phyloP scores from a whole-genome alignment of 352 stramenopile genomes.

The Phytophthora cryptogea region DNA sequence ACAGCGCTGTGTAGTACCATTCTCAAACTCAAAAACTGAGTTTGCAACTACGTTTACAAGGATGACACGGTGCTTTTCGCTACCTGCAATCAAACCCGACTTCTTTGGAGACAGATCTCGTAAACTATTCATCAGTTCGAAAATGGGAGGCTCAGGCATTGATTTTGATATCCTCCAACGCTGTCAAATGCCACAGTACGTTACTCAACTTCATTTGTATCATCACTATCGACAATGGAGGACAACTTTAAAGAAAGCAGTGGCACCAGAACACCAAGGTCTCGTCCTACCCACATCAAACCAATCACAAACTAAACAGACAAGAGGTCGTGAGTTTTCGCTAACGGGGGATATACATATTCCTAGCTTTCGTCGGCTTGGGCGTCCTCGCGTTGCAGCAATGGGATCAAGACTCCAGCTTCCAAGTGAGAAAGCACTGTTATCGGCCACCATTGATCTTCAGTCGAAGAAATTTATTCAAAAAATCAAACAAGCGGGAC shows the following conservation, averaged over 20 bases:
- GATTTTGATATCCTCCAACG: constrained; percentile 56
- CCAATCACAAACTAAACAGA: not conserved
- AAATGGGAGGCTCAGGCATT: constrained; percentile 44
- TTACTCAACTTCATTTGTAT: constrained; percentile 49
- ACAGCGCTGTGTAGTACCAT: not conserved
- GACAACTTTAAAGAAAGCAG: not conserved
- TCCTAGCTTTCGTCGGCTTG: constrained; percentile 3
- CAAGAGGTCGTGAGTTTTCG: not conserved
- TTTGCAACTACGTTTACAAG: constrained; percentile 12
- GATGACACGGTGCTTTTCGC: constrained; percentile 53
- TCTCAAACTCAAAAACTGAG: constrained; percentile 9
- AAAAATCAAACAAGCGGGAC: constrained; percentile 38
- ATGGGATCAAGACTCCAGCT: constrained; percentile 23
- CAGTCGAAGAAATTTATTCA: constrained; percentile 40
- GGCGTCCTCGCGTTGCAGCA: constrained; percentile 10
- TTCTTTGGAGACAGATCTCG: constrained; percentile 43
- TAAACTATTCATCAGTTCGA: constrained; percentile 36
- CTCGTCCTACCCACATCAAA: not conserved
- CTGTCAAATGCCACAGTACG: constrained; percentile 54
- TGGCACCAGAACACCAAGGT: not conserved
- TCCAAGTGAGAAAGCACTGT: constrained; percentile 17
- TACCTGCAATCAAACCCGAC: constrained; percentile 49
- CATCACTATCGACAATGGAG: constrained; percentile 44
- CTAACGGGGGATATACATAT: constrained; percentile 1
- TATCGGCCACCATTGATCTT: constrained; percentile 23